Percentiles rank a stretch among this genome's conserved stretches.
phyloP scores from a whole-genome alignment of 306 rosid genomes.

The Sphenostylis stenocarpa region DNA sequence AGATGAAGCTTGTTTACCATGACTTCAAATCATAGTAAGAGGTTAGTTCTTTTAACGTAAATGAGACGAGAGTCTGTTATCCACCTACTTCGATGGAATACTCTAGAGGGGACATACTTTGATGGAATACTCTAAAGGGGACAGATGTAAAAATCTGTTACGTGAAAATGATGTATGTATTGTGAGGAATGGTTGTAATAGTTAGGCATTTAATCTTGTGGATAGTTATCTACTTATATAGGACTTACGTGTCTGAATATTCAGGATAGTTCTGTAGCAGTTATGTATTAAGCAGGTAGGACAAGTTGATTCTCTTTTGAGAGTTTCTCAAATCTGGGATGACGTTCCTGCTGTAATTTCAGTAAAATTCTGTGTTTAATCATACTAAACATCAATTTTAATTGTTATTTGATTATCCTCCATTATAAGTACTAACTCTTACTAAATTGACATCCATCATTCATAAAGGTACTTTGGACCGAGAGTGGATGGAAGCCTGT shows the following conservation, averaged over 20 bases:
- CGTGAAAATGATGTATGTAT: not conserved
- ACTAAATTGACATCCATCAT: conserved; percentile 22
- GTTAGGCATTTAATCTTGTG: not conserved
- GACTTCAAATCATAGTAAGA: conserved; percentile 18
- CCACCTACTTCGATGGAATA: not conserved
- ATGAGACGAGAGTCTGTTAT: not conserved
- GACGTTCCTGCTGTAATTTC: not conserved
- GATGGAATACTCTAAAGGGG: not conserved
- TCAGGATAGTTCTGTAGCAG: not conserved
- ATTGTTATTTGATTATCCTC: not conserved
- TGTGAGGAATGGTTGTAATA: not conserved
- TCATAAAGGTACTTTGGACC: conserved; percentile 84
- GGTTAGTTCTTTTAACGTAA: conserved; percentile 13
- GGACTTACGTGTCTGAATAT: not conserved
- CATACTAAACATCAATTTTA: not conserved
- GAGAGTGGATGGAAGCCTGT: conserved; percentile 91
- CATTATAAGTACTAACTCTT: conserved; percentile 6
- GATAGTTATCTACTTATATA: not conserved
- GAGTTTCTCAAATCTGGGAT: not conserved
- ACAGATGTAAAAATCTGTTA: not conserved
- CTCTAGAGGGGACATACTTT: not conserved
- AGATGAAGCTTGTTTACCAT: conserved; percentile 19
- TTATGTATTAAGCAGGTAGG: not conserved
- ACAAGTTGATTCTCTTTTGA: not conserved
- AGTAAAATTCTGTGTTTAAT: not conserved